Base-by-base conservation (phyloP, 306 rosid genomes). In the Echinosophora koreensis region DNA sequence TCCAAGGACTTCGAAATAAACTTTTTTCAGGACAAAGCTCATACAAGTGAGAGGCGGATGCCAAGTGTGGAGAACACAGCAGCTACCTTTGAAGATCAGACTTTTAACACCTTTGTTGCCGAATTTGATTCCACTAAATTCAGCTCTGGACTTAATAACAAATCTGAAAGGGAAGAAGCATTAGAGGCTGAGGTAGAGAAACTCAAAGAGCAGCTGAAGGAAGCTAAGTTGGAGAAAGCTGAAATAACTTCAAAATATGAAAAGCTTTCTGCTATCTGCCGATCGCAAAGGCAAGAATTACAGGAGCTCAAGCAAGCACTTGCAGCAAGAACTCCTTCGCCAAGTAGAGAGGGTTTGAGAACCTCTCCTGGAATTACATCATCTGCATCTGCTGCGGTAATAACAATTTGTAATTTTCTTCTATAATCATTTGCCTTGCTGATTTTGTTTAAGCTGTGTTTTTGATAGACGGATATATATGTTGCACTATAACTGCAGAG, bases 241-340 rank as follows among this genome's bases (percentile, higher is more conserved):
- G 99, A 95, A 89, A 90, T 95, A 55, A 89, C 93, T 47, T 87
- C 94, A 8, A 95, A 95, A 85, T 95, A 80, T 73, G 99, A 95
- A 85, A 95, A 95, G 87, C 88, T 95, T 42, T 88, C 99, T 66
- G 92, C 97, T 39, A 95, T 95, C 66, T 95, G 99, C 71, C 89
- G 99, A 68, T 92, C 99, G 5, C 99, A 92, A 39, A 87, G 99
- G 87, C 99, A 88, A 81, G 97, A 95, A 85, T 69, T 95, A 44
- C 97, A 90, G 86, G 99, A 95, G 42, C 97, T 95, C 71, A 95
- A 89, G 89, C 97, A 92, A 83, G 84, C 87, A 66, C 86, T 92
- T 49, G 88, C 97, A 28, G 86, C 92, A 57, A 86, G 80, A 81
- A 85, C 84, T 83, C 92, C 95, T 3, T 90, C 97, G 5, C 92